Percentiles rank a stretch among this genome's conserved stretches.
These are phyloP conservation scores for Saccharomycopsis fermentans DNA, from an alignment of 805 yeast genomes.

Conservation along the genomic window DNA sequence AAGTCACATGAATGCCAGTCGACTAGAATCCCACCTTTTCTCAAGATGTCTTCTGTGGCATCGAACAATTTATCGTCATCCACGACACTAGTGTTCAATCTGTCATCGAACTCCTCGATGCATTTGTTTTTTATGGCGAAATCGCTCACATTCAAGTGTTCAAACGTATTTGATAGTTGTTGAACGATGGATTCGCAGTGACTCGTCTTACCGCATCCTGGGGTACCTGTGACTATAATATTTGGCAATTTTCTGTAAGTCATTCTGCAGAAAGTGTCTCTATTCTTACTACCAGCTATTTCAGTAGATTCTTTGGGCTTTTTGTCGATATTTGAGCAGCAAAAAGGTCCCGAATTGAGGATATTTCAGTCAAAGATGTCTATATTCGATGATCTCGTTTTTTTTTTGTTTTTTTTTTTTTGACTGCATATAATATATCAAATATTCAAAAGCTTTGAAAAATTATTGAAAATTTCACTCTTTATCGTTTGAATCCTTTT, in stretches of 20 bases:
- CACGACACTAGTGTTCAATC: slow-evolving; percentile 75
- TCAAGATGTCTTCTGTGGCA: slow-evolving; percentile 63
- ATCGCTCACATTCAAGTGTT: slow-evolving; percentile 61
- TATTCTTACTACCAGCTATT: background rate
- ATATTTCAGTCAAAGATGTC: too few species aligned
- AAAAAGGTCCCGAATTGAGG: too few species aligned
- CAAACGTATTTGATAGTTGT: slow-evolving; percentile 34
- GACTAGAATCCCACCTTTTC: slow-evolving; percentile 77
- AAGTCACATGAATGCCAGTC: slow-evolving; percentile 98
- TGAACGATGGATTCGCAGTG: slow-evolving; percentile 53
- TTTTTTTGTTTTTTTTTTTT: background rate
- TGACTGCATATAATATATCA: background rate
- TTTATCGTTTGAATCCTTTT: too few species aligned
- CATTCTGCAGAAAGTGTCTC: background rate
- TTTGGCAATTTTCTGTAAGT: slow-evolving; percentile 40
- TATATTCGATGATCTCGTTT: background rate
- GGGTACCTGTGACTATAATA: slow-evolving; percentile 89
- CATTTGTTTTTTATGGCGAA: slow-evolving; percentile 70
- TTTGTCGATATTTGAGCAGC: too few species aligned
- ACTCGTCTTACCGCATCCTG: slow-evolving; percentile 60
- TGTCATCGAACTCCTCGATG: slow-evolving; percentile 78
- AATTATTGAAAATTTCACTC: background rate
- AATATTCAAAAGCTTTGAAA: background rate
- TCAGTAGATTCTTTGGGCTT: too few species aligned
- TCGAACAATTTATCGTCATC: slow-evolving; percentile 88